Evolutionary conservation across 2,329 filamentous ascomycete species (phyloP), one percentile per base, ranked within the genome.

Genomic region (Neofusicoccum umdonicola): DNA sequence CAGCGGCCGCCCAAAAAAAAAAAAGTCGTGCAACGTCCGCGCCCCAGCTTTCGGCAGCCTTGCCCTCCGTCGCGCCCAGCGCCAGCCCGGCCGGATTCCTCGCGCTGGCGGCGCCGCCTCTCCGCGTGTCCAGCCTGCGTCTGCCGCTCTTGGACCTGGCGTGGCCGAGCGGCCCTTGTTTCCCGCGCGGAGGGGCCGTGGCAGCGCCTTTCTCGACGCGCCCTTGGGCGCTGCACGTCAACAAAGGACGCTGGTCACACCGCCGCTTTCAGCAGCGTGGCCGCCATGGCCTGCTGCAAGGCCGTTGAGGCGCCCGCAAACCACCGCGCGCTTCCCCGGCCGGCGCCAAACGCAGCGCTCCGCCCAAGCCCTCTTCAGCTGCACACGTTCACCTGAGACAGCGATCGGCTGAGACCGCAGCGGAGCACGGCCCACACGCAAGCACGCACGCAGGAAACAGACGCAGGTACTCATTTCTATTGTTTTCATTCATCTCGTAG

Each of bases 401-500:
- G 47, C 60, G 15, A 44, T 62, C 48, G 47, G 37, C 48, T 22
- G 47, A 35, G 6, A 52, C 48, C 22, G 47, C 37, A 41, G 52
- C 52, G 4, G n/a, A 9, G 19, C 52, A 37, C 17, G n/a, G 50
- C 50, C n/a, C 34, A 9, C 52, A n/a, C 11, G 12, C 44, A 22
- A 13, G 9, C 45, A 27, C 9, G 45, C 45, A 31, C 48, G 54
- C 54, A 58, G 17, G 22, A 45, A 39, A 37, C 27, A 35, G 42
- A 48, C 56, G 56, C 56, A 60, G 41, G 56, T 22, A 60, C 56
- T 45, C 58, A 31, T 62, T 64, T 64, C 44, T 41, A 57, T 44
- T 57, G 50, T 50, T 56, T 37, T 56, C 62, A 64, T 56, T 64
- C 62, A 48, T 57, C 22, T 57, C 51, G 27, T 48, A 31, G 61